These are phyloP conservation scores for Cordyceps fumosorosea DNA, from an alignment of 2,329 filamentous ascomycete genomes.

Conservation along the genomic window DNA sequence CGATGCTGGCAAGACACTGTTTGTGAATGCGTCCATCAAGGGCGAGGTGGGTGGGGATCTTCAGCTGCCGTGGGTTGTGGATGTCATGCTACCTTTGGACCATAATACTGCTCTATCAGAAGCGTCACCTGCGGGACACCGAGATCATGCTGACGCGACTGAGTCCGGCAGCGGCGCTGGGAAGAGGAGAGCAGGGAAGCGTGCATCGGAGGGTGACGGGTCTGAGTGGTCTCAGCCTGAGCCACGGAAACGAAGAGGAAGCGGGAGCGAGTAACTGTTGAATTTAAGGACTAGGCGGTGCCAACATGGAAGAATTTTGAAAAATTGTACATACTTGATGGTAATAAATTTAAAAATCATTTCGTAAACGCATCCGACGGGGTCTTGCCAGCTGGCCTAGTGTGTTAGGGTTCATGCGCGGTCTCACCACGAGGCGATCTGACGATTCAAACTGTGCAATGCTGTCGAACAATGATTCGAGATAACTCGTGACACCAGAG, in stretches of 20 bases:
- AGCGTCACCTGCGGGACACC: not conserved
- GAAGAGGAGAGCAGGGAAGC: not conserved
- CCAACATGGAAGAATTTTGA: too few relatives aligned
- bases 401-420: too few relatives aligned
- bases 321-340: too few relatives aligned
- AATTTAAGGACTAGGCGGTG: too few relatives aligned
- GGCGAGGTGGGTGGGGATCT: slow-evolving; percentile 48
- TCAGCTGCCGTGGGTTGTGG: slow-evolving; percentile 31
- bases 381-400: too few relatives aligned
- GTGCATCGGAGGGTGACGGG: not conserved
- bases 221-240: not conserved
- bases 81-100: not conserved
- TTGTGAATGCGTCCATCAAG: slow-evolving; percentile 49
- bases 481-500: too few relatives aligned
- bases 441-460: too few relatives aligned
- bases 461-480: too few relatives aligned
- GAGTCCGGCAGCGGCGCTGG: not conserved
- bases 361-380: too few relatives aligned
- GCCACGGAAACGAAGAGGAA: not conserved
- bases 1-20: slow-evolving; percentile 37
- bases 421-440: too few relatives aligned
- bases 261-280: not conserved
- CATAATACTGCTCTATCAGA: too few relatives aligned
- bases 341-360: too few relatives aligned
- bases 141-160: not conserved